Conservation (phyloP, 2,329 filamentous ascomycete genomes). For the Thielaviopsis punctulata region DNA sequence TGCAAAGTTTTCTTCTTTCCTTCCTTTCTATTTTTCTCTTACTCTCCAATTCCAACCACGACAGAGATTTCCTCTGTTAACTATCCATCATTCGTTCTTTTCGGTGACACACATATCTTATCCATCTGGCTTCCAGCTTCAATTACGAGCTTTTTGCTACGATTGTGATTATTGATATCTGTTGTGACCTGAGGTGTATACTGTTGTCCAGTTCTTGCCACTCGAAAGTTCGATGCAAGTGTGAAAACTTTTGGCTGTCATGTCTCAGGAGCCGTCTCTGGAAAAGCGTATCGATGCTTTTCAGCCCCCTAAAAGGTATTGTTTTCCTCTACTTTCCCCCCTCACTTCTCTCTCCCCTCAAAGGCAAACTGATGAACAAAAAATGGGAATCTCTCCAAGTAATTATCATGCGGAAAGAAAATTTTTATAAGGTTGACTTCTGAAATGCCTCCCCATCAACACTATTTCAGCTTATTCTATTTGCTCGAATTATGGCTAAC, state of each 20-base stretch:
- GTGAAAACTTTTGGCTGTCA: background rate
- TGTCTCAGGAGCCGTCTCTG: constrained; percentile 39
- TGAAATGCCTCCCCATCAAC: constrained; percentile 20
- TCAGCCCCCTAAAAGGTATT: constrained; percentile 80
- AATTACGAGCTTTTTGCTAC: background rate
- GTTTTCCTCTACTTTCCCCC: constrained; percentile 14
- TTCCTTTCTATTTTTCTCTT: background rate
- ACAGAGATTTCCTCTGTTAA: background rate
- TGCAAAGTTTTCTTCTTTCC: background rate
- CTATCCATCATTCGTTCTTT: background rate
- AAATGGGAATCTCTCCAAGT: constrained; percentile 99
- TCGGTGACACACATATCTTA: background rate
- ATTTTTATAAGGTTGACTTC: constrained; percentile 51
- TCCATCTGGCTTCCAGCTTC: background rate
- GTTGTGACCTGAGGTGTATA: background rate
- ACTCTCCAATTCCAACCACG: background rate
- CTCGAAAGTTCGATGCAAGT: constrained; percentile 5
- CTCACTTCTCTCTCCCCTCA: constrained; percentile 2
- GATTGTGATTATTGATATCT: background rate
- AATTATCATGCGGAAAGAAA: constrained; percentile 67
- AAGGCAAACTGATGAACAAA: constrained; percentile 50
- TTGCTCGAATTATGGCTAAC: background rate
- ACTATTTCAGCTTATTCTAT: background rate
- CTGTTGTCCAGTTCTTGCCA: background rate
- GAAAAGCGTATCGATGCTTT: constrained; percentile 68